Conservation (phyloP, 176 grass and related monocot genomes). For the Dendrocalamus sinicus region DNA sequence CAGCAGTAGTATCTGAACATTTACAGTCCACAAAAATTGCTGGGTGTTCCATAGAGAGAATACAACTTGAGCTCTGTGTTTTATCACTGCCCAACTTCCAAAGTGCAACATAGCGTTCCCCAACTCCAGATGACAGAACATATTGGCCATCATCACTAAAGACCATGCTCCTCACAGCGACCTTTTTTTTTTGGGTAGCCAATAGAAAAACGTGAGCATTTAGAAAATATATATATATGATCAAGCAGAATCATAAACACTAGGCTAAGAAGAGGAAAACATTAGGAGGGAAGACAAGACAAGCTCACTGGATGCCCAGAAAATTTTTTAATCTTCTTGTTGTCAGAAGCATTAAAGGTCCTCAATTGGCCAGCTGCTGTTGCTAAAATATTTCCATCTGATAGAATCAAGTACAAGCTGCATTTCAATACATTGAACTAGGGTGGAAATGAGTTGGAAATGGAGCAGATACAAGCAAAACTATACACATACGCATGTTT, state of each 20-base stretch:
- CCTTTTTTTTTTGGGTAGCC: conserved; percentile 51
- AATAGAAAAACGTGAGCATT: conserved; percentile 30
- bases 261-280: conserved; percentile 16
- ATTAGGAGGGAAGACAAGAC: neutral
- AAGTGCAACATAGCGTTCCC: conserved; percentile 84
- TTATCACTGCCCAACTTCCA: conserved; percentile 73
- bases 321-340: conserved; percentile 93
- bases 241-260: neutral
- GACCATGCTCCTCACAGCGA: conserved; percentile 78
- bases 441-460: conserved; percentile 7
- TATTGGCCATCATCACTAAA: conserved; percentile 75
- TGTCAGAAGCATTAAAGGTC: conserved; percentile 70
- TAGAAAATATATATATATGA: conserved; percentile 11
- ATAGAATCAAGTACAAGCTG: conserved; percentile 32
- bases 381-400: conserved; percentile 88
- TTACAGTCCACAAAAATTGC: conserved; percentile 81
- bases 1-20: conserved; percentile 35
- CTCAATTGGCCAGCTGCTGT: conserved; percentile 91
- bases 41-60: conserved; percentile 91
- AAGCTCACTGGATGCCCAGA: conserved; percentile 83
- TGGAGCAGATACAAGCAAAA: conserved; percentile 2
- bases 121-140: conserved; percentile 89
- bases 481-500: conserved; percentile 8
- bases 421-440: conserved; percentile 36
- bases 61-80: conserved; percentile 61